Evolutionary conservation across 129 eudicot species (phyloP).

Genomic region (Oenanthe sinensis): DNA sequence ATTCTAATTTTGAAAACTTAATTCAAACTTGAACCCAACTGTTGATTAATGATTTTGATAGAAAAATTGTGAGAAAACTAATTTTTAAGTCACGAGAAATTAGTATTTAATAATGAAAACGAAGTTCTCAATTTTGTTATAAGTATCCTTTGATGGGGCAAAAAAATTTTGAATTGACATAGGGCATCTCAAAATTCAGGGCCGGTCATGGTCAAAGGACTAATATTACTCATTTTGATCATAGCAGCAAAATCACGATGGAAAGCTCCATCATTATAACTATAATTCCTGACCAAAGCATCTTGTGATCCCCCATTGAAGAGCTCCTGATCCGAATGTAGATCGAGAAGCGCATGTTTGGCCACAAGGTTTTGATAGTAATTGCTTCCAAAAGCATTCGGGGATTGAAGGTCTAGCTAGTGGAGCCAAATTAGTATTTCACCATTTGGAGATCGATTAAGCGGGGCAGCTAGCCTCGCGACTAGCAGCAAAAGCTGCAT

Average conservation of each 20-base stretch:
- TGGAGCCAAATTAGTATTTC: constrained; percentile 7
- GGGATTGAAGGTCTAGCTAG: constrained; percentile 5
- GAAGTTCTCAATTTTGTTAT: too few relatives aligned
- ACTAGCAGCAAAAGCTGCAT: background rate
- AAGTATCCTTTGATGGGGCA: too few relatives aligned
- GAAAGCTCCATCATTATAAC: constrained; percentile 23
- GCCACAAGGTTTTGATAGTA: constrained; percentile 29
- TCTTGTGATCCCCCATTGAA: constrained; percentile 40
- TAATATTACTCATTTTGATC: background rate
- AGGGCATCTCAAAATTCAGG: too few relatives aligned
- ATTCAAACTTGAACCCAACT: too few relatives aligned
- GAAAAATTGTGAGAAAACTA: too few relatives aligned
- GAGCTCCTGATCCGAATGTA: constrained; percentile 50
- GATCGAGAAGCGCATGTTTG: constrained; percentile 36
- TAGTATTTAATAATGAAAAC: too few relatives aligned
- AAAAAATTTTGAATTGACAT: too few relatives aligned
- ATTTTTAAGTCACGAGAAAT: too few relatives aligned
- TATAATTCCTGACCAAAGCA: constrained; percentile 30
- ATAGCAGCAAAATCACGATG: constrained; percentile 30
- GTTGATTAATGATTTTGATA: too few relatives aligned
- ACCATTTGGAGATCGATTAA: background rate
- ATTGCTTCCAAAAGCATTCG: constrained; percentile 21
- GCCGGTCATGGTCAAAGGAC: too few relatives aligned
- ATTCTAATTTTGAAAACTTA: too few relatives aligned
- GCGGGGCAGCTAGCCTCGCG: background rate